Base-by-base conservation (phyloP, 257 asterid species). In the Solanum etuberosum region DNA sequence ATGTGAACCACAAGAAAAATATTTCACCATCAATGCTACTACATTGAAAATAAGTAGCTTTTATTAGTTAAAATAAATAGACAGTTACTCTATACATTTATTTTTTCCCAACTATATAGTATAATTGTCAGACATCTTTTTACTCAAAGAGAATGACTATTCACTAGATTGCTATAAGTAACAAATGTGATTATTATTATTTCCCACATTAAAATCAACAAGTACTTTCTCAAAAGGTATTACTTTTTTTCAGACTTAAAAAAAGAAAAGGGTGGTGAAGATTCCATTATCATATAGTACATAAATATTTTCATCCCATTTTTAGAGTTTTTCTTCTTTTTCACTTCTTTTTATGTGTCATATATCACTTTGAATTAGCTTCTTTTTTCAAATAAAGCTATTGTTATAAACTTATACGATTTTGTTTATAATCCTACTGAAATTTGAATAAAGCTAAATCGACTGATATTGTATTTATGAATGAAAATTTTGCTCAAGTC, bases 321-420 rank as follows among this genome's bases (percentile, higher is more conserved):
- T 71, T 73, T 65, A 59, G 88, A 81, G 20, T 48, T 15, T 88
- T 77, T 81, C 40, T 21, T 77, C 40, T 74, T 89, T 90, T 90
- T 90, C 90, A 88, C 89, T 88, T 91, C 89, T 89, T 86, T 88
- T 87, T 77, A 84, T 87, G 80, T 87, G 80, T 10, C 63, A 43
- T 68, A 67, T 13, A 7, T 78, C 43, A 80, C 38, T 80, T 29
- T 29, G 68, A 65, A 83, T 87, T 71, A 87, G 88, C 94, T 84
- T 90, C 63, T 34, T 88, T 87, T 20, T 48, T 89, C 77, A 11
- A 34, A 8, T 32, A 21, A 5, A 38, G 6, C 2, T 11, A 43
- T 48, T 35, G 1, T 54, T 31, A 29, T 8, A 16, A 14, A 77
- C 15, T 27, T 13, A 3, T 1, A 4, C 14, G 3, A 77, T 77